phyloP scores from a whole-genome alignment of 1,284 basidiomycete genomes.

The Anthracocystis setariae region DNA sequence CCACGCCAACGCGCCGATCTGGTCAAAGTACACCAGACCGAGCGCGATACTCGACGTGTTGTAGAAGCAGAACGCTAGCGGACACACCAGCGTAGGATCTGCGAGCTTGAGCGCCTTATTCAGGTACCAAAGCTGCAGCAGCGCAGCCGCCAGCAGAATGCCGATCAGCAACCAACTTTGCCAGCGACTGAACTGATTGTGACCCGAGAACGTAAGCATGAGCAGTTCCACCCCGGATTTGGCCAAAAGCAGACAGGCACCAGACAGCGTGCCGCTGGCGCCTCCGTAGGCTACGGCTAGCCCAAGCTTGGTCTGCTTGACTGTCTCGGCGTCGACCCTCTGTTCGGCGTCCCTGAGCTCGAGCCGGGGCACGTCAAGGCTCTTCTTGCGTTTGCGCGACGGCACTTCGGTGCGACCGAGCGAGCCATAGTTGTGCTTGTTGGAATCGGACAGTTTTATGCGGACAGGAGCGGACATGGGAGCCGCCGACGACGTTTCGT shows the following conservation, averaged over 20 bases:
- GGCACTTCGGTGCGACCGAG: slow-evolving; percentile 28
- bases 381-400: slow-evolving; percentile 33
- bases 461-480: neutral
- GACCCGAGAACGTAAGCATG: slow-evolving; percentile 76
- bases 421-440: slow-evolving; percentile 29
- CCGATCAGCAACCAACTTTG: slow-evolving; percentile 80
- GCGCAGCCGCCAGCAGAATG: slow-evolving; percentile 77
- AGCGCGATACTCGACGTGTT: slow-evolving; percentile 78
- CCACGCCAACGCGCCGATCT: slow-evolving; percentile 78
- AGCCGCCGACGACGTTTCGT: neutral
- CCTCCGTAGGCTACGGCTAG: slow-evolving; percentile 89
- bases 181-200: slow-evolving; percentile 89
- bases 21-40: slow-evolving; percentile 85
- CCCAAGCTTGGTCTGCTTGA: slow-evolving; percentile 72
- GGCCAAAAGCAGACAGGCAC: slow-evolving; percentile 90
- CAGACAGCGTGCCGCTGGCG: slow-evolving; percentile 88
- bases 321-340: slow-evolving; percentile 36
- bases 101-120: slow-evolving; percentile 83
- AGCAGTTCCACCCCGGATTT: slow-evolving; percentile 93
- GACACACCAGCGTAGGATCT: slow-evolving; percentile 85
- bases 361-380: slow-evolving; percentile 37
- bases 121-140: slow-evolving; percentile 85
- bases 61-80: slow-evolving; percentile 95
- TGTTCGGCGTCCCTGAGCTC: slow-evolving; percentile 32
- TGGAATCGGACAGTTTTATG: slow-evolving; percentile 3